Conservation (phyloP, 768 basidiomycete genomes). For the Lenzites betulinus region DNA sequence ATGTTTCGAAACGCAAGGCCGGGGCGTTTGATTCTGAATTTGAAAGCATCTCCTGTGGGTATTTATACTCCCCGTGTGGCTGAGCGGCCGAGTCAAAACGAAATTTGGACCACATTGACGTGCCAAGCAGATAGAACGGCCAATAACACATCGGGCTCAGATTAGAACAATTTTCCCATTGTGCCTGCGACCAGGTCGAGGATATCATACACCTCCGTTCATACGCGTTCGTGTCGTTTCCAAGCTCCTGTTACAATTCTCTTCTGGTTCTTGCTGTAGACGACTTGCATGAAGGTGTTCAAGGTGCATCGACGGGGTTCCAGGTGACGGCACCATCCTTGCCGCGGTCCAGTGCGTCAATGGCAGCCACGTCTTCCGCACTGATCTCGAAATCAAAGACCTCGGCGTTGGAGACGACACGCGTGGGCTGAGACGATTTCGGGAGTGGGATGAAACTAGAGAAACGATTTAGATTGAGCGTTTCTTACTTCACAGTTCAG, state of each 20-base stretch:
- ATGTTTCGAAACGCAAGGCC: neutral
- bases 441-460: slow-evolving; percentile 51
- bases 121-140: neutral
- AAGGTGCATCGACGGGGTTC: slow-evolving; percentile 45
- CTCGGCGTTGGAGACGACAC: slow-evolving; percentile 48
- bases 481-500: neutral
- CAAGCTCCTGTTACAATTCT: neutral
- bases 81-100: too few relatives aligned
- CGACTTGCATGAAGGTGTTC: neutral
- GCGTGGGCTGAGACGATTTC: slow-evolving; percentile 44
- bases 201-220: neutral
- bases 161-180: too few relatives aligned
- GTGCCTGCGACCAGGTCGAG: too few relatives aligned
- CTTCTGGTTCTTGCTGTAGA: neutral
- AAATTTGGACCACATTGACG: too few relatives aligned
- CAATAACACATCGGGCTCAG: too few relatives aligned
- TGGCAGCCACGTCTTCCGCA: slow-evolving; percentile 43
- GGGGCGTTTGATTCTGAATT: too few relatives aligned
- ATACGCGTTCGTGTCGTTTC: neutral
- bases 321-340: slow-evolving; percentile 47
- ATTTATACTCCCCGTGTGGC: too few relatives aligned
- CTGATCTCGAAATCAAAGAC: slow-evolving; percentile 51
- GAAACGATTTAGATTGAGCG: too few relatives aligned
- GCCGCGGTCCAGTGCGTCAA: slow-evolving; percentile 49
- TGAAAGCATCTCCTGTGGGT: too few relatives aligned